phyloP scores from a whole-genome alignment of 352 stramenopile genomes.

The Phytophthora syringae region DNA sequence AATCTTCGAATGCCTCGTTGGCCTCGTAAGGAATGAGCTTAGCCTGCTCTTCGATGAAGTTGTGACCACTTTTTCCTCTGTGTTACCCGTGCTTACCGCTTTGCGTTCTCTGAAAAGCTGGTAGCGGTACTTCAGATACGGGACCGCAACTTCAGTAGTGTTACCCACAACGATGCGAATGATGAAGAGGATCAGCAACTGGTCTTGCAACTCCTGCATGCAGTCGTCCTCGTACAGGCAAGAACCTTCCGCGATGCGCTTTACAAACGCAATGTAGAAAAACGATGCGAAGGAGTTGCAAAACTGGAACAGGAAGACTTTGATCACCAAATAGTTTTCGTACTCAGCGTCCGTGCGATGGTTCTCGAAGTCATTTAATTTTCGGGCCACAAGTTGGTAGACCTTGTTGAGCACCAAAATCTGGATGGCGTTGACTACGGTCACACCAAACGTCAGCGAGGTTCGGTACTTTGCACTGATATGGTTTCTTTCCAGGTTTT shows the following conservation, averaged over 20 bases:
- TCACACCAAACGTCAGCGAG: conserved; percentile 53
- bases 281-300: conserved; percentile 98
- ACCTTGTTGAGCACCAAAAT: conserved; percentile 95
- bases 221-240: conserved; percentile 85
- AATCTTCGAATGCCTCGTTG: conserved; percentile 88
- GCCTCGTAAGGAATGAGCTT: conserved; percentile 85
- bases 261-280: conserved; percentile 94
- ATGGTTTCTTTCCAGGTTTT: conserved; percentile 35
- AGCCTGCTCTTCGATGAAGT: conserved; percentile 87
- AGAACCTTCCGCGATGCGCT: conserved; percentile 56
- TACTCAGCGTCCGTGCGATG: conserved; percentile 91
- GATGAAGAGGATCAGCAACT: conserved; percentile 92
- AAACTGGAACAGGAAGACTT: conserved; percentile 99
- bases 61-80: conserved; percentile 54
- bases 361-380: conserved; percentile 95
- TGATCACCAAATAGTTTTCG: conserved; percentile 95
- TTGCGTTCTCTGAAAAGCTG: conserved; percentile 64
- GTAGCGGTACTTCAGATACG: conserved; percentile 83
- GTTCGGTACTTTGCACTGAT: conserved; percentile 51
- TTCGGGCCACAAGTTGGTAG: conserved; percentile 91
- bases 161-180: conserved; percentile 94
- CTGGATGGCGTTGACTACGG: conserved; percentile 83
- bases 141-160: conserved; percentile 87
- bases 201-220: conserved; percentile 90
- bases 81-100: conserved; percentile 12